Evolutionary conservation across 805 yeast genomes (phyloP), one percentile per base, ranked within the genome.

Genomic region (Naumovozyma baii): DNA sequence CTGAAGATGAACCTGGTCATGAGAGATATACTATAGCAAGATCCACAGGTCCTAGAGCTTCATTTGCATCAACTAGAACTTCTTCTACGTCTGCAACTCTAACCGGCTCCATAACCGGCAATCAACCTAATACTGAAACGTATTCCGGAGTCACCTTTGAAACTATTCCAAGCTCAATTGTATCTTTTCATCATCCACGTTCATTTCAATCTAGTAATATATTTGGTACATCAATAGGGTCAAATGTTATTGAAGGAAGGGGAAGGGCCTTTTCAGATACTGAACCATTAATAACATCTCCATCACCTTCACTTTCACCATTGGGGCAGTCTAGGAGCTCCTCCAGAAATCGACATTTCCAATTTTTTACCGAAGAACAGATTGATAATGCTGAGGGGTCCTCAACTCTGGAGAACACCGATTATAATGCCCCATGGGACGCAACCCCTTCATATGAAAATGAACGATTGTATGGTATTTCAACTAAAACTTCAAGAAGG

Each of bases 371-470:
- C 9, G 69, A 81, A 3, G 85, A 83, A 40, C 92, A 86, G 48
- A 80, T 90, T 34, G 88, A 82, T 51, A 68, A 72, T 37, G 96
- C 97, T 0, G 92, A 83, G 39, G 96, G 96, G 35, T 72, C 90
- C 1, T 83, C 96, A 2, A 80, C 90, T 2, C 56, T 80, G 48
- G 83, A 78, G 45, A 72, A 74, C 49, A 73, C 82, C 17, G 92
- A 83, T 54, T 83, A 78, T 52, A 80, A 83, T 53, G 78, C 84
- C 5, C 70, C 76, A 48, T 82, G 92, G 82, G 87, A 83, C 46
- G 68, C 59, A 3, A 45, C 52, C 4, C 64, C 63, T 4, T 53
- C 74, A 20, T 72, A 74, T 28, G 76, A 74, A 26, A 80, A 74
- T 40, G 57, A 58, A 34, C 47, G 62, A 36, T 44, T 66, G 14